A percentile compares a stretch with the other conserved stretches of the same genome.
Evolutionary conservation across 2,329 filamentous ascomycete species (phyloP).

Genomic region (Colletotrichum siamense): DNA sequence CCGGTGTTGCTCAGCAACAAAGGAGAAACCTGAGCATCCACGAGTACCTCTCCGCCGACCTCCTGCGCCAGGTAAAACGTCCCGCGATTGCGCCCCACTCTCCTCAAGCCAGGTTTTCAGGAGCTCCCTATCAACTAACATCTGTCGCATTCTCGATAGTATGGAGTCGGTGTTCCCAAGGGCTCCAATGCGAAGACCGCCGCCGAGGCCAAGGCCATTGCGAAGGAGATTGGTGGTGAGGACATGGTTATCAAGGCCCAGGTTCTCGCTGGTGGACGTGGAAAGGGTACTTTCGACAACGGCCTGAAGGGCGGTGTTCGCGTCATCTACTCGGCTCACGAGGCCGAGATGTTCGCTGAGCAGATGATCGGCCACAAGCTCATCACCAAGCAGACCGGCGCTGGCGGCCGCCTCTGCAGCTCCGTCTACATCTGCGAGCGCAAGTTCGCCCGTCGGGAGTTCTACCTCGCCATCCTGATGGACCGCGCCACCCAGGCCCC

Average conservation of each 20-base stretch:
- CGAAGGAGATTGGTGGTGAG: conserved; percentile 88
- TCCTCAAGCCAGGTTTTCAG: conserved; percentile 17
- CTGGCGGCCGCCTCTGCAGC: conserved; percentile 91
- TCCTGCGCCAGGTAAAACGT: conserved; percentile 72
- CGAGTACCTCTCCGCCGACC: conserved; percentile 95
- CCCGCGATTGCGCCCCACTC: conserved; percentile 7
- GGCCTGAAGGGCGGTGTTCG: conserved; percentile 98
- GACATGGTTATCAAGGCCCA: conserved; percentile 99
- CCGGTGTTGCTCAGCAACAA: conserved; percentile 78
- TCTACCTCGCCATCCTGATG: conserved; percentile 99
- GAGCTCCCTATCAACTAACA: conserved; percentile 16
- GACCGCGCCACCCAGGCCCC: conserved; percentile 90
- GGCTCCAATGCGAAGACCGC: conserved; percentile 84
- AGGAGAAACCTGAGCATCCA: conserved; percentile 92
- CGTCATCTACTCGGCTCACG: conserved; percentile 97
- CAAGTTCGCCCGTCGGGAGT: conserved; percentile 98
- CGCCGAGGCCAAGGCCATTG: conserved; percentile 89
- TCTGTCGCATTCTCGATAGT: conserved; percentile 57
- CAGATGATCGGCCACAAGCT: conserved; percentile 99
- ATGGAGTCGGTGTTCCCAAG: conserved; percentile 92
- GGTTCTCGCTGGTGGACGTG: conserved; percentile 95
- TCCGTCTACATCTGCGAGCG: conserved; percentile 99
- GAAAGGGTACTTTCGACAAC: conserved; percentile 98
- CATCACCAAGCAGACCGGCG: conserved; percentile 98
- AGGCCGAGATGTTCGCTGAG: conserved; percentile 95